Evolutionary conservation across 2,329 filamentous ascomycete genomes (phyloP), one percentile per base, ranked within the genome.

Genomic region (Alternaria sp.): DNA sequence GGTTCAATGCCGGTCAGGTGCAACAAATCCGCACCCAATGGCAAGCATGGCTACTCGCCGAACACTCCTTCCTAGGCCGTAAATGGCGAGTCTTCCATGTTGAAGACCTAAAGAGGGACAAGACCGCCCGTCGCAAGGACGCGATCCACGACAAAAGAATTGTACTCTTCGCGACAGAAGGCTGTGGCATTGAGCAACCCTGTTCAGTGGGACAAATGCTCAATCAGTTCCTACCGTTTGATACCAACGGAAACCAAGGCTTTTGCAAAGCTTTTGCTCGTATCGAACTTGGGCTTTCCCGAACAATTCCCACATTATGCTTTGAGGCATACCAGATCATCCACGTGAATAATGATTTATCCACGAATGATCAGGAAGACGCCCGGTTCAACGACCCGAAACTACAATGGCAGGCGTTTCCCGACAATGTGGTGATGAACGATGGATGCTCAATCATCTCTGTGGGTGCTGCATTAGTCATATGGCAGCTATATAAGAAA

Each of bases 401-500:
- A 1, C 40, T 78, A 2, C 2, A 51, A 1, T 78, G 73, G 73
- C 52, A 63, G 4, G 17, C 45, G 11, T 33, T 60, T 17, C 54
- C 58, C 0, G 28, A 56, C 7, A 21, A 29, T 0, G 45, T 50
- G 24, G 75, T 79, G 5, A 83, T 83, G 81, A 80, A 79, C 24
- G 81, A 83, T 57, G 81, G 91, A 0, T 89, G 91, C 42, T 86
- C 82, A 0, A 78, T 78, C 3, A 88, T 93, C 64, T 93, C 90
- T 0, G 78, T 80, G 4, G 83, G 79, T 1, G 82, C 90, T 2
- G 87, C 86, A 0, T 71, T 76, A 1, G 78, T 79, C 40, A 80
- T 92, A 5, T 81, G 83, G 26, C 70, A 80, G 0, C 60, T 61
- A 0, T 79, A 90, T 8, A 83, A 83, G 0, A 74, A 89, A 0